A percentile compares a stretch with the other conserved stretches of the same genome.
These are phyloP conservation scores for Cephalotrichum gorgonifer DNA, from an alignment of 2,329 filamentous ascomycete genomes.

Conservation along the genomic window DNA sequence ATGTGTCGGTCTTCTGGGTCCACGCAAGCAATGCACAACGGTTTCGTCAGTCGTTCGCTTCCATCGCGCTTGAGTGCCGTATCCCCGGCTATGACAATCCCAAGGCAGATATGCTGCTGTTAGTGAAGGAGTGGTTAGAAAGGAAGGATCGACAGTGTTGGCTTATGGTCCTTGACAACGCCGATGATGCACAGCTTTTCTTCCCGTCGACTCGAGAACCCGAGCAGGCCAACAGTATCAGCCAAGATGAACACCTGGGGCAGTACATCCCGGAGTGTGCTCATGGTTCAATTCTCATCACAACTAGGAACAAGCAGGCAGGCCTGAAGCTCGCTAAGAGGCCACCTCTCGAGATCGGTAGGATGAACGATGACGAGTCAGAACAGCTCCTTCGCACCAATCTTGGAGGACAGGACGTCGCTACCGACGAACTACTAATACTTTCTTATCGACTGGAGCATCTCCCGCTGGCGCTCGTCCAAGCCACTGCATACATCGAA, in stretches of 20 bases:
- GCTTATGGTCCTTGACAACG: constrained; percentile 11
- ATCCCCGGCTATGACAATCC: constrained; percentile 12
- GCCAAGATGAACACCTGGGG: too few relatives aligned
- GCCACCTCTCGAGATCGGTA: too few relatives aligned
- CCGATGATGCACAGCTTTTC: too few relatives aligned
- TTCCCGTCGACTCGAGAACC: too few relatives aligned
- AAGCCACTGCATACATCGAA: constrained; percentile 18
- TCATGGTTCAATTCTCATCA: too few relatives aligned
- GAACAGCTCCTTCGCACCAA: neutral
- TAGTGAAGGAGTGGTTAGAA: constrained; percentile 18
- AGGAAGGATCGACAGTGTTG: constrained; percentile 9
- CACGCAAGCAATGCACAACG: constrained; percentile 18
- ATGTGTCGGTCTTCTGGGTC: constrained; percentile 21
- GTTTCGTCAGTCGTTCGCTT: constrained; percentile 16
- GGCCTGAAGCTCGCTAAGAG: too few relatives aligned
- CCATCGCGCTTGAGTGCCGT: constrained; percentile 15
- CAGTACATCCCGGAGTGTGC: too few relatives aligned
- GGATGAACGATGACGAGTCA: too few relatives aligned
- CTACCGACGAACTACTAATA: neutral
- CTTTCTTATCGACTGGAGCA: constrained; percentile 13
- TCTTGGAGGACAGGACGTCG: neutral
- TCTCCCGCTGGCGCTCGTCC: constrained; percentile 22
- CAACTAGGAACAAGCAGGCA: too few relatives aligned
- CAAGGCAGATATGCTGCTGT: constrained; percentile 11
- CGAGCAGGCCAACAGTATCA: too few relatives aligned